phyloP scores from a whole-genome alignment of 768 basidiomycete genomes.

The Tylopilus plumbeoviolaceoides region DNA sequence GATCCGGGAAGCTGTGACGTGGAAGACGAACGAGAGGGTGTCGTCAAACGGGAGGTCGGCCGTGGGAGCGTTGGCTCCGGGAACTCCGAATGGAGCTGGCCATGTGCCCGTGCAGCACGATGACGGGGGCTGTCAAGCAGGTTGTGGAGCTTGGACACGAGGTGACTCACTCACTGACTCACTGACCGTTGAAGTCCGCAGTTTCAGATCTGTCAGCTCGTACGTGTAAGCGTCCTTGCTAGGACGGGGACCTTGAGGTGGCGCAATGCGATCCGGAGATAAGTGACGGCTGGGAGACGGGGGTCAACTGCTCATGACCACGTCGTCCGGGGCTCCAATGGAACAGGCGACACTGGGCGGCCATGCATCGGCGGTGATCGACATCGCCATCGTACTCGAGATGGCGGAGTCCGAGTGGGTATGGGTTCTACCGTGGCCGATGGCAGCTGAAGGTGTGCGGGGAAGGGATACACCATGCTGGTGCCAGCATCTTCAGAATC shows the following conservation, averaged over 20 bases:
- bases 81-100: no score
- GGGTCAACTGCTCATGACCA: conserved; percentile 27
- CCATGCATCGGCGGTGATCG: conserved; percentile 24
- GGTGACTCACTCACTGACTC: no score
- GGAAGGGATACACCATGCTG: conserved; percentile 20
- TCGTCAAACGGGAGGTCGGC: conserved; percentile 19
- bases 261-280: conserved; percentile 20
- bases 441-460: conserved; percentile 23
- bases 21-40: conserved; percentile 23
- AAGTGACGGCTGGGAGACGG: conserved; percentile 24
- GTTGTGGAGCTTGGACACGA: conserved; percentile 42
- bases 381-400: conserved; percentile 29
- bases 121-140: conserved; percentile 43
- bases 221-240: conserved; percentile 12
- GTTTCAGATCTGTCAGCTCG: conserved; percentile 24
- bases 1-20: conserved; percentile 16
- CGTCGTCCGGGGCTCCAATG: conserved; percentile 27
- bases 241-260: conserved; percentile 16
- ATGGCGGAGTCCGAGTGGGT: conserved; percentile 25
- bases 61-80: conserved; percentile 23
- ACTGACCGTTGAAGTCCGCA: conserved; percentile 21
- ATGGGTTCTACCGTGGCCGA: conserved; percentile 23
- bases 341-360: conserved; percentile 20
- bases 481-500: conserved; percentile 22
- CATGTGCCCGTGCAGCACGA: conserved; percentile 40